Evolutionary conservation across 2,329 filamentous ascomycete genomes (phyloP).

Genomic region (Bipolaris sorokiniana): DNA sequence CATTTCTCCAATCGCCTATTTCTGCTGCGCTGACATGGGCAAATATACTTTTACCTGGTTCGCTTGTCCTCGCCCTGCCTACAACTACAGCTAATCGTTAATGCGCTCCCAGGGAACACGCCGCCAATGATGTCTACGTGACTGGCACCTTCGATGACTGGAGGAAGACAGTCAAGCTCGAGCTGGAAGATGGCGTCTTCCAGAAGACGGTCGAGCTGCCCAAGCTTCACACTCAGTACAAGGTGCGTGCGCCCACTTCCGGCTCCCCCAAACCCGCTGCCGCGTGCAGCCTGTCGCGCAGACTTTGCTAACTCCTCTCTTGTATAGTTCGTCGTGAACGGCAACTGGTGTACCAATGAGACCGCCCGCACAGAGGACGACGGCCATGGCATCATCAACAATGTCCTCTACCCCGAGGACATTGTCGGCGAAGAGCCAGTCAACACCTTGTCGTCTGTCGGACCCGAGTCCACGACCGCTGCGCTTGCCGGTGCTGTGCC

Average conservation of each 20-base stretch:
- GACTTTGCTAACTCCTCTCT: constrained; percentile 27
- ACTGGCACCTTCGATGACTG: constrained; percentile 96
- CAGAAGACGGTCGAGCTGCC: constrained; percentile 80
- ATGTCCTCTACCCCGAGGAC: constrained; percentile 79
- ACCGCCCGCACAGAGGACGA: constrained; percentile 83
- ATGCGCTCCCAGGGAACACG: constrained; percentile 70
- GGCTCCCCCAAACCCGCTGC: constrained; percentile 4
- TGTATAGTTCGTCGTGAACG: constrained; percentile 89
- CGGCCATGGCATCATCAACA: constrained; percentile 85
- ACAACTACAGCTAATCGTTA: constrained; percentile 20
- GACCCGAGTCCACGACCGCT: constrained; percentile 74
- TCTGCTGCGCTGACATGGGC: constrained; percentile 58
- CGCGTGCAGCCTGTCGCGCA: constrained; percentile 8
- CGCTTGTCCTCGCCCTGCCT: constrained; percentile 35
- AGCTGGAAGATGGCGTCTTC: constrained; percentile 73
- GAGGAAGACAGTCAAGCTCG: constrained; percentile 83
- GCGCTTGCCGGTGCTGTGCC: constrained; percentile 71
- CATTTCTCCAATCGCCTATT: constrained; percentile 23
- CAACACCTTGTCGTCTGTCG: constrained; percentile 68
- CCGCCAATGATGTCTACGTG: constrained; percentile 86
- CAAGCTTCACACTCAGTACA: constrained; percentile 83
- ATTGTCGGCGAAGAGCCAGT: constrained; percentile 61
- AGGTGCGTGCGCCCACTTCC: constrained; percentile 65
- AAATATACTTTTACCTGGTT: constrained; percentile 75
- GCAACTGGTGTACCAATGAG: constrained; percentile 83